These are phyloP conservation scores for Plectranthus barbatus DNA, from an alignment of 257 asterid genomes.

Conservation along the genomic window DNA sequence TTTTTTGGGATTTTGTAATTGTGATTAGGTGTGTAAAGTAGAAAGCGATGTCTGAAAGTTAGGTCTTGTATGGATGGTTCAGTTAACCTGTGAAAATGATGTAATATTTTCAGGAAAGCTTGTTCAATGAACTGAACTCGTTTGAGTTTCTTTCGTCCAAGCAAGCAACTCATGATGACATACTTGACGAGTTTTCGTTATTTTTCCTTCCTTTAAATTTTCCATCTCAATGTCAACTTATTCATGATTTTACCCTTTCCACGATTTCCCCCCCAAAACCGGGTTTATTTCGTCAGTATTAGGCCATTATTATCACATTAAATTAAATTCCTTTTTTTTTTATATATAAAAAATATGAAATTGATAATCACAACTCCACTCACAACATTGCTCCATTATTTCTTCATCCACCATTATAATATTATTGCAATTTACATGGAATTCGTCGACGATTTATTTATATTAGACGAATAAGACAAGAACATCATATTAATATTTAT, in stretches of 20 bases:
- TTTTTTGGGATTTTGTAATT: constrained; percentile 10
- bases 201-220: background rate
- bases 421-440: no score
- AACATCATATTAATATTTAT: no score
- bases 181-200: background rate
- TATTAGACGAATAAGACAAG: no score
- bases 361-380: background rate
- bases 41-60: constrained; percentile 37
- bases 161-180: constrained; percentile 19
- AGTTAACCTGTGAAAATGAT: constrained; percentile 42
- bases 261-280: background rate
- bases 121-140: constrained; percentile 38
- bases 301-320: constrained; percentile 4
- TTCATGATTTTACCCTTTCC: background rate
- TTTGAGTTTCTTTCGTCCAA: constrained; percentile 21
- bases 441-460: no score
- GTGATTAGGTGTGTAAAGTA: constrained; percentile 50
- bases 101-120: constrained; percentile 38
- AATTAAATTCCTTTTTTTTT: background rate
- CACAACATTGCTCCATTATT: background rate
- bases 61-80: constrained; percentile 37
- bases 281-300: constrained; percentile 12
- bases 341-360: no score
- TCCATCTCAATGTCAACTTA: background rate
- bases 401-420: no score